Evolutionary conservation across 148 eudicot species (phyloP).

Genomic region (Pharnaceum exiguum): DNA sequence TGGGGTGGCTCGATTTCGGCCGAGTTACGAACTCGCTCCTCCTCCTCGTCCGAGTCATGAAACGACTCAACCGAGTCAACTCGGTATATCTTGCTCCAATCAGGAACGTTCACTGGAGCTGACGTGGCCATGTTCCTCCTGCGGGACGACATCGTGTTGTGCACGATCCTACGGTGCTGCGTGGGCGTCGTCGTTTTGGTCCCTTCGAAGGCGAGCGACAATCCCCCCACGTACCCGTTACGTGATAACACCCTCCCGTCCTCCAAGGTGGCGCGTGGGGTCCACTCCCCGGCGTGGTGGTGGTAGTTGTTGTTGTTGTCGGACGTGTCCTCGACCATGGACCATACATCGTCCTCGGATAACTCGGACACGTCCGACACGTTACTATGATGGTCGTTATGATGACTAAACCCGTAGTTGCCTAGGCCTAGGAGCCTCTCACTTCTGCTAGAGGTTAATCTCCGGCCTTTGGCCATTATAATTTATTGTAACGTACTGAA

Average conservation of each 20-base stretch:
- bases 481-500: not conserved
- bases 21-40: constrained; percentile 28
- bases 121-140: constrained; percentile 66
- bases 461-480: constrained; percentile 92
- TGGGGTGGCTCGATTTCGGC: constrained; percentile 78
- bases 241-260: constrained; percentile 5
- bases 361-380: constrained; percentile 36
- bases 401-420: not conserved
- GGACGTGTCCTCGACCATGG: constrained; percentile 38
- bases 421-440: constrained; percentile 47
- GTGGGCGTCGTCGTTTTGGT: constrained; percentile 32
- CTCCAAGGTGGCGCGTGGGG: constrained; percentile 34
- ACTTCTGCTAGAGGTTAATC: constrained; percentile 66
- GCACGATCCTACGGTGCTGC: constrained; percentile 57
- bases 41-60: constrained; percentile 56
- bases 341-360: constrained; percentile 76
- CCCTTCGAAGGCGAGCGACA: constrained; percentile 74
- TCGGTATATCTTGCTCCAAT: constrained; percentile 83
- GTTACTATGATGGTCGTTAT: constrained; percentile 1
- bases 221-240: constrained; percentile 44
- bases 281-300: constrained; percentile 28
- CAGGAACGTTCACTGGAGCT: constrained; percentile 90
- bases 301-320: constrained; percentile 16
- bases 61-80: constrained; percentile 69
- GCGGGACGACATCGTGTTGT: constrained; percentile 47